Evolutionary conservation across 75 land plant species (phyloP), one percentile per base, ranked within the genome.

Genomic region (Azolla pinnata): DNA sequence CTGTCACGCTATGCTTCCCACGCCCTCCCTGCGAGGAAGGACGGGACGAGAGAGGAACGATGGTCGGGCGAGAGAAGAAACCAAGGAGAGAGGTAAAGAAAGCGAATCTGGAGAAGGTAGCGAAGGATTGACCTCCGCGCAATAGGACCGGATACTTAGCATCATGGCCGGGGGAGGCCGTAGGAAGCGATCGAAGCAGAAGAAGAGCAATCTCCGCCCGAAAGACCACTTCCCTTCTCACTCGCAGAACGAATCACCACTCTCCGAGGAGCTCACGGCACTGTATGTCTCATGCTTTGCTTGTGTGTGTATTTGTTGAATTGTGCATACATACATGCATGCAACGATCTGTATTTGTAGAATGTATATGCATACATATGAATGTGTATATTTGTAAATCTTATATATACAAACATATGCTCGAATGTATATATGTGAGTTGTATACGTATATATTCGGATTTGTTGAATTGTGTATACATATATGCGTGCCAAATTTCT

Each of bases 251-350:
- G 49, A 46, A 46, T 46, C 49, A 2, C 63, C 66, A 38, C 61
- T 87, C 14, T 26, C 63, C 4, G 92, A 87, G 51, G 92, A 87
- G 65, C 51, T 87, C 33, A 79, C 82, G 19, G 92, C 88, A 0
- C 57, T 87, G 92, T 87, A 66, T 66, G 78, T 64, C n/a, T 4
- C 23, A 17, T 40, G 45, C 53, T 57, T 62, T 38, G 17, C 23
- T 16, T 40, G 5, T 61, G 51, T 14, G 0, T 28, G 12, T 27
- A 23, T 1, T 10, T 8, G 14, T 35, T 33, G 5, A 29, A 31
- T 42, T 7, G 49, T 25, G 18, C 2, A 18, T 8, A 24, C 42
- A 35, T 65, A n/a, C 44, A n/a, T n/a, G n/a, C n/a, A n/a, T n/a
- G n/a, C n/a, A n/a, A n/a, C n/a, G n/a, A n/a, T n/a, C n/a, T n/a